Evolutionary conservation across 768 basidiomycete genomes (phyloP), one percentile per base, ranked within the genome.

Genomic region (Scleroderma bovista): DNA sequence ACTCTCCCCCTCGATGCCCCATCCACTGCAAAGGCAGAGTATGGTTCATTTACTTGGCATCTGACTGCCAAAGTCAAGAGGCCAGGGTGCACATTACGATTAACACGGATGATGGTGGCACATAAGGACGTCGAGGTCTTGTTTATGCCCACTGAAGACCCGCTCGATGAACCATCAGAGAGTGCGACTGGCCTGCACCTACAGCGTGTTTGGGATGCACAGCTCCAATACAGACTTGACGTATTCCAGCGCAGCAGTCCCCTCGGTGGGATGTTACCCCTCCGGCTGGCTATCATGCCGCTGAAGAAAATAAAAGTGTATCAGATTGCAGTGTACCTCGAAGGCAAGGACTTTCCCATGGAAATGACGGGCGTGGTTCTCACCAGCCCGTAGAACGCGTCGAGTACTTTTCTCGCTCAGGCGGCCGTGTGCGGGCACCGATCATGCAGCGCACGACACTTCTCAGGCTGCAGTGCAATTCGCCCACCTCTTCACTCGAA

Each of bases 191-290:
- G 81, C 57, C 81, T 97, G 45, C 76, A 90, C 44, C 81, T 97
- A 15, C 88, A 95, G 62, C 74, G 90, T 17, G 81, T 86, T 57
- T 99, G 94, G 95, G 94, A 97, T 51, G 77, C 81, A 44, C 88
- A 95, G 62, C 61, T 93, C 56, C 83, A 86, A 50, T 96, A 94
- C 60, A 72, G 86, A 38, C 81, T 96, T 44, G 77, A 83, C 2
- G 69, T 93, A 12, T 76, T 81, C 15, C 84, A 83, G 6, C 81
- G 86, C 52, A 84, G 80, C 52, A 89, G 93, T 67, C 80, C 84
- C 16, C 79, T 98, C 23, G 94, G 93, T 29, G 88, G 91, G 34
- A 75, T 75, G 6, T 75, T 97, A 46, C 90, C 93, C 0, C 69
- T 97, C 22, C 79, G 79, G 23, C 73, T 99, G 24, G 84, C 88